Evolutionary conservation across 2,329 filamentous ascomycete species (phyloP).

Genomic region (Ilyonectria mors-panacis): DNA sequence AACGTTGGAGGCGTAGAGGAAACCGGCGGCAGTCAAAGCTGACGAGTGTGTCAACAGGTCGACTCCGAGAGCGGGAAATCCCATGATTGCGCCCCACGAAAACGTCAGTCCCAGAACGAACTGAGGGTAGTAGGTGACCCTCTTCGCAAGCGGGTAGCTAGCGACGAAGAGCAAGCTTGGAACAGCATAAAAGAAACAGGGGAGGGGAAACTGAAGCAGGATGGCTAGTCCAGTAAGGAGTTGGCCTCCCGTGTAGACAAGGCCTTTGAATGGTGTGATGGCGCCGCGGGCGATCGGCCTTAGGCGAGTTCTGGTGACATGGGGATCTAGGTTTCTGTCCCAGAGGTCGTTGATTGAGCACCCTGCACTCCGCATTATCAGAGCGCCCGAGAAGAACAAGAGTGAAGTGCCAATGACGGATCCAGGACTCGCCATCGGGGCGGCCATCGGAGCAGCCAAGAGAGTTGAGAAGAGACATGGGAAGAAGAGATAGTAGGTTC

Average conservation of each 20-base stretch:
- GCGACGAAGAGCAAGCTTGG: conserved; percentile 82
- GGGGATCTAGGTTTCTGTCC: conserved; percentile 88
- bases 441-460: conserved; percentile 79
- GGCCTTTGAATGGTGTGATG: conserved; percentile 78
- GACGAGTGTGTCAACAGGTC: conserved; percentile 77
- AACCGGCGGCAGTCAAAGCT: conserved; percentile 76
- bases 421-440: conserved; percentile 71
- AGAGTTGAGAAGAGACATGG: conserved; percentile 89
- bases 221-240: conserved; percentile 81
- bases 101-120: conserved; percentile 87
- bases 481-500: conserved; percentile 88
- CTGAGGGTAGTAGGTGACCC: conserved; percentile 90
- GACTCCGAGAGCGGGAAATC: conserved; percentile 85
- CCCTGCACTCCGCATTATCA: conserved; percentile 90
- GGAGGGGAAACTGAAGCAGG: conserved; percentile 80
- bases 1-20: conserved; percentile 83
- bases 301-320: conserved; percentile 81
- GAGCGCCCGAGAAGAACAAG: conserved; percentile 82
- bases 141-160: conserved; percentile 86
- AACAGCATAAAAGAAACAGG: conserved; percentile 83
- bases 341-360: conserved; percentile 93
- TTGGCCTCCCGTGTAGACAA: conserved; percentile 82
- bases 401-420: conserved; percentile 75
- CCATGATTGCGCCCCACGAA: conserved; percentile 91
- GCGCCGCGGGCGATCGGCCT: conserved; percentile 87